Evolutionary conservation across 202 grass and related monocot genomes (phyloP), one percentile per base, ranked within the genome.

Genomic region (Carex arenaria): DNA sequence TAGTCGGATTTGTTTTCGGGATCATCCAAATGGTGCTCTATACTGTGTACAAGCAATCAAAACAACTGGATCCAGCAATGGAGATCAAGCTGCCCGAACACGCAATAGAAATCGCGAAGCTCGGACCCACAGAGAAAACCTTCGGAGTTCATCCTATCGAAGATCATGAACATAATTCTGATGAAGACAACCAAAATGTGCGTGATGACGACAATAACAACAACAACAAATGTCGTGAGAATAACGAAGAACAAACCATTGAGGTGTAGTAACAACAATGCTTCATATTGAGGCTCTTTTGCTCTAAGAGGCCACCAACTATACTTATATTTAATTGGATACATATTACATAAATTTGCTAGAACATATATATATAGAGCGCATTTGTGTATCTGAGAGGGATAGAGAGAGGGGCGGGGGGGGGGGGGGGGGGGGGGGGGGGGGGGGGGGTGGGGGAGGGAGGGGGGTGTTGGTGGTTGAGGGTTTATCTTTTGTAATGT

Each of bases 71-170:
- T 5, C 51, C 17, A 79, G 18, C 34, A 30, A 38, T 63, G 10
- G 90, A 91, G 85, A 80, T 85, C 4, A 94, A 92, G 81, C 83
- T 93, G 51, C 85, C 88, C 26, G 88, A 90, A 82, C 76, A 92
- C 61, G 67, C 31, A 40, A 87, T 87, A 26, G 90, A 85, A 28
- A 83, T 85, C 4, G 28, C n/a, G 11, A 85, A 85, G 74, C 49
- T 71, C 1, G 62, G 74, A 65, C 47, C 63, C 2, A 13, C 74
- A 3, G 84, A 85, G 36, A 85, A 67, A 43, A 73, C 74, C 64
- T 91, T 85, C 1, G 93, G 88, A 82, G 88, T 95, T 49, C 93
- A 95, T 87, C 93, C 93, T 70, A 89, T 92, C n/a, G 85, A 90
- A 54, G 80, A 78, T 52, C 83, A 76, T 17, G 26, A 64, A 4